Evolutionary conservation across 805 yeast genomes (phyloP).

Genomic region (Wickerhamiella brachini): DNA sequence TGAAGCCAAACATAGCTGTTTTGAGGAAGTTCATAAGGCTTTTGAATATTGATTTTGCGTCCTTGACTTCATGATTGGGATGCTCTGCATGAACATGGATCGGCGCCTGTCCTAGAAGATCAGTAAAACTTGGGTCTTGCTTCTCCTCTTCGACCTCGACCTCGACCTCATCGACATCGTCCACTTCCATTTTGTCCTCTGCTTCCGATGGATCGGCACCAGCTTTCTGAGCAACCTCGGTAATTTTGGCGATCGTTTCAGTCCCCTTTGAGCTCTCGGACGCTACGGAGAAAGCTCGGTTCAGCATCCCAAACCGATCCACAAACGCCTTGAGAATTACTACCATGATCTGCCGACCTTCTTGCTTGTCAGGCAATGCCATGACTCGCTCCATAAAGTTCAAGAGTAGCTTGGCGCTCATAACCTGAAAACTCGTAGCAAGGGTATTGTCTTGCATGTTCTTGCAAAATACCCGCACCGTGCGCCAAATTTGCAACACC

Average conservation of each 20-base stretch:
- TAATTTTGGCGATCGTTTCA: not conserved
- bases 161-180: conserved; percentile 22
- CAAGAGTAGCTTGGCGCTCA: conserved; percentile 83
- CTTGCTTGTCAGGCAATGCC: conserved; percentile 67
- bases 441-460: conserved; percentile 68
- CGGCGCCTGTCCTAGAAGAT: conserved; percentile 17
- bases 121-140: not conserved
- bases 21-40: conserved; percentile 82
- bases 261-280: not conserved
- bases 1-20: conserved; percentile 78
- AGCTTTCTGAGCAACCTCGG: not conserved
- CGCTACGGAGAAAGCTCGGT: conserved; percentile 39
- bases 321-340: conserved; percentile 80
- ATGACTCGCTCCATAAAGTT: conserved; percentile 81
- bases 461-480: conserved; percentile 69
- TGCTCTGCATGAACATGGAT: conserved; percentile 41
- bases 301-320: conserved; percentile 62
- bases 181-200: conserved; percentile 5
- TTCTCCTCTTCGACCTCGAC: conserved; percentile 4
- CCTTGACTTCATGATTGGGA: conserved; percentile 58
- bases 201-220: not conserved
- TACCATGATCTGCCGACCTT: conserved; percentile 73
- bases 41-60: conserved; percentile 75
- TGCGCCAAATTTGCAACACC: conserved; percentile 72
- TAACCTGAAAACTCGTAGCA: conserved; percentile 82